Evolutionary conservation across 2,329 filamentous ascomycete species (phyloP), one percentile per base, ranked within the genome.

Genomic region (Macroventuria anomochaeta): DNA sequence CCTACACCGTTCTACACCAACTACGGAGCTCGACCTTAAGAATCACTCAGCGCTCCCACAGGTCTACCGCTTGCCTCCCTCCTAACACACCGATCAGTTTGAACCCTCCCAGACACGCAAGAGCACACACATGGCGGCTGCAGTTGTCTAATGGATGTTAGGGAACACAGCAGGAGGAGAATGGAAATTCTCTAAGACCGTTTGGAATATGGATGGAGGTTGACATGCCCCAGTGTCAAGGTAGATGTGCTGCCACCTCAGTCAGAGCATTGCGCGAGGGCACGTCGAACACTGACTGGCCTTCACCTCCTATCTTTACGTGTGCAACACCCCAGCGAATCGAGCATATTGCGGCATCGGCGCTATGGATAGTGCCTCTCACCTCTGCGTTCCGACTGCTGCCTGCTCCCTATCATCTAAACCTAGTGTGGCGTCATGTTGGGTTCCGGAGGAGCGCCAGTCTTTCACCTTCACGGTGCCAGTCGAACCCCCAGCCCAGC

Each of bases 391-490:
- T 6, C 3, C 2, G 1, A 4, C 3, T 33, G 2, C 2, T n/a
- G 26, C n/a, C 26, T 15, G n/a, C 3, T 5, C 2, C 3, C 3
- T 26, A n/a, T n/a, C 25, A 43, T 43, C n/a, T 21, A 7, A 20
- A 1, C 15, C 6, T 7, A 23, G 12, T 8, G 7, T 37, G 18
- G 23, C 21, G 18, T 8, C 46, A 43, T 40, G 10, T 26, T 17
- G 1, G 31, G 34, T 31, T 10, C 46, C 40, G 32, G 33, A 11
- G 5, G 18, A 15, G 13, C 32, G 46, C 52, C 52, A 40, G 23
- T 46, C 34, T 49, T 36, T 55, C 46, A 49, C 46, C 34, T 50
- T 55, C 52, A 55, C 46, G 18, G 29, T 21, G 36, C 32, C 26
- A 33, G 42, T 5, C 5, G 21, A 5, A 12, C 15, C 50, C 39